Percentiles rank a stretch among this genome's conserved stretches.
Conservation (phyloP, 78 protist species). For the Speleostelium caveatum region DNA sequence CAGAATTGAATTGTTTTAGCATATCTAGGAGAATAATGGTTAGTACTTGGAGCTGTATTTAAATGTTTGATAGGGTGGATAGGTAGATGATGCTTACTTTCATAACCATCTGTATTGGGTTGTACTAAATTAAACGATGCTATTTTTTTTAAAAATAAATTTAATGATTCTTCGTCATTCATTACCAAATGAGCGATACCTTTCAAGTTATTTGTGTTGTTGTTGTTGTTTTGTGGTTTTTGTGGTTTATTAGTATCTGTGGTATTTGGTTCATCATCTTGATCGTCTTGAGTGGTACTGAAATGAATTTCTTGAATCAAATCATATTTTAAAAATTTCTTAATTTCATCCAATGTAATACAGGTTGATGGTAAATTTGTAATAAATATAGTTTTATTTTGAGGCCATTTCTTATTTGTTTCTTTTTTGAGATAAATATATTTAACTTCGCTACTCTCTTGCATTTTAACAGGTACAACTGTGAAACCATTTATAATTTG, state of each 20-base stretch:
- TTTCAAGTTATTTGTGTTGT: too few species aligned
- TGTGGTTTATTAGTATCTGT: neutral
- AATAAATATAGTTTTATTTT: constrained; percentile 34
- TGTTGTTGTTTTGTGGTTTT: too few species aligned
- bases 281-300: neutral
- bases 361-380: constrained; percentile 47
- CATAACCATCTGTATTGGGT: constrained; percentile 19
- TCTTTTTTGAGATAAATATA: constrained; percentile 65
- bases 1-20: constrained; percentile 25
- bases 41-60: too few species aligned
- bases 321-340: constrained; percentile 42
- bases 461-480: constrained; percentile 32
- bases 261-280: neutral
- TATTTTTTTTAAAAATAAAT: constrained; percentile 16
- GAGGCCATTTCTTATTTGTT: constrained; percentile 70
- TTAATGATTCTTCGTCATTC: constrained; percentile 33
- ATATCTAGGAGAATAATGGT: neutral
- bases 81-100: constrained; percentile 27
- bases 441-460: constrained; percentile 4
- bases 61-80: too few species aligned
- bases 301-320: constrained; percentile 30
- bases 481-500: constrained; percentile 55
- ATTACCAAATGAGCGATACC: constrained; percentile 50
- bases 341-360: neutral
- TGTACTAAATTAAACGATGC: constrained; percentile 9